Base-by-base conservation (phyloP, 2,329 filamentous ascomycete genomes). In the Fusarium sp. region DNA sequence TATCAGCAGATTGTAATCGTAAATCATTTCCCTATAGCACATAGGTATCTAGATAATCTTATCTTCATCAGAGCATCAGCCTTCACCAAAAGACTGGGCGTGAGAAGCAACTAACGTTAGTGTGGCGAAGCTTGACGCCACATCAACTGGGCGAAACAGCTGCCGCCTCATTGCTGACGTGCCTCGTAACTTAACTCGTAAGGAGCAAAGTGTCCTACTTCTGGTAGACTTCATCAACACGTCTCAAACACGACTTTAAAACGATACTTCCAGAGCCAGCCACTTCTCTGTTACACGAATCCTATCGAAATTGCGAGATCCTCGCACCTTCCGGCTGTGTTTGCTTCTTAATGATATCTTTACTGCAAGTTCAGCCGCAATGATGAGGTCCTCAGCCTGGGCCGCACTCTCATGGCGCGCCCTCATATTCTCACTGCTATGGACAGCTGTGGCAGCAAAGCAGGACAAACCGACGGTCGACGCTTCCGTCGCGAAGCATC, bases 391-490 rank as follows among this genome's bases (percentile, higher is more conserved):
- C 79, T 81, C 83, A 82, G 83, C 82, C 80, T 85, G 83, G 83
- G 83, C 84, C 75, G 82, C 83, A 77, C 84, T 85, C 80, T 84
- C 83, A 79, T 83, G 83, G 82, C 85, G 82, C 79, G 82, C 85
- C 81, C 82, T 91, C 80, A 81, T 90, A 80, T 84, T 90, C 81
- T 87, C 86, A 68, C 75, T 84, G 42, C 70, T 81, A 57, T 83
- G 81, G 80, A 82, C 83, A 68, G 70, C 81, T 75, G 81, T 80
- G 75, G 77, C 84, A 73, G 85, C 90, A 63, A 92, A 92, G 81
- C 88, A 91, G 17, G 89, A 91, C 79, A 86, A 87, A 55, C 95
- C 95, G 31, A 87, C 87, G 63, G 87, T 98, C 78, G 86, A 88
- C 70, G 84, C 87, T 67, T 93, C 86, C 60, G 83, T 88, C 52